Conservation (phyloP, 2,329 filamentous ascomycete species). For the Beauveria bassiana region DNA sequence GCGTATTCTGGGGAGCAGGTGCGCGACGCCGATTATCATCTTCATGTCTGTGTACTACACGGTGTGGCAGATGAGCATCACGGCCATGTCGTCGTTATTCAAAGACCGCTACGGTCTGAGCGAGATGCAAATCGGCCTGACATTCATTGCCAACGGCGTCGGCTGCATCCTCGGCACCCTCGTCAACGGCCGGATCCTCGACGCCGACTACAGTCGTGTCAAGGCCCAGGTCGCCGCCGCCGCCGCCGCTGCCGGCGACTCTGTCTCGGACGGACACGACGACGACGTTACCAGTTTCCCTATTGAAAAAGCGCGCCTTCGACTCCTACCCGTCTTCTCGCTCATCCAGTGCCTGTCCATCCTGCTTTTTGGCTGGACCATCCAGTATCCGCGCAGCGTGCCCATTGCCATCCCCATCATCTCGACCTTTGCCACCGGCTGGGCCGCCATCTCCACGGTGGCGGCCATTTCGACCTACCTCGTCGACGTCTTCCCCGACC, state of each 20-base stretch:
- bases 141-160: slow-evolving; percentile 47
- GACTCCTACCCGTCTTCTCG: slow-evolving; percentile 37
- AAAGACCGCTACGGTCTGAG: slow-evolving; percentile 32
- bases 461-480: slow-evolving; percentile 44
- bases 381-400: slow-evolving; percentile 32
- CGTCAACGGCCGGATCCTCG: slow-evolving; percentile 42
- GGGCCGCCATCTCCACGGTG: slow-evolving; percentile 41
- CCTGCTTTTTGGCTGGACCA: slow-evolving; percentile 45
- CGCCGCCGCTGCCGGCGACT: background rate
- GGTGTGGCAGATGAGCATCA: slow-evolving; percentile 49
- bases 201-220: slow-evolving; percentile 40
- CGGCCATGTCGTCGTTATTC: slow-evolving; percentile 43
- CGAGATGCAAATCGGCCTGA: slow-evolving; percentile 39
- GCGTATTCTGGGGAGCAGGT: slow-evolving; percentile 37
- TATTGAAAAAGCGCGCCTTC: slow-evolving; percentile 42
- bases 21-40: slow-evolving; percentile 35
- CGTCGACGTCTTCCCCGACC: slow-evolving; percentile 43
- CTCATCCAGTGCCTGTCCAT: slow-evolving; percentile 37
- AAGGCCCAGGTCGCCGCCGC: slow-evolving; percentile 17
- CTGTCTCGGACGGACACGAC: slow-evolving; percentile 1
- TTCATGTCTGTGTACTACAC: slow-evolving; percentile 44
- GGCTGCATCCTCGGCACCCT: slow-evolving; percentile 47
- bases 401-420: slow-evolving; percentile 43
- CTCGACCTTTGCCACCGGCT: slow-evolving; percentile 43
- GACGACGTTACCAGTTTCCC: slow-evolving; percentile 28